Base-by-base conservation (phyloP, 2,329 filamentous ascomycete genomes). In the Metarhizium brunneum region DNA sequence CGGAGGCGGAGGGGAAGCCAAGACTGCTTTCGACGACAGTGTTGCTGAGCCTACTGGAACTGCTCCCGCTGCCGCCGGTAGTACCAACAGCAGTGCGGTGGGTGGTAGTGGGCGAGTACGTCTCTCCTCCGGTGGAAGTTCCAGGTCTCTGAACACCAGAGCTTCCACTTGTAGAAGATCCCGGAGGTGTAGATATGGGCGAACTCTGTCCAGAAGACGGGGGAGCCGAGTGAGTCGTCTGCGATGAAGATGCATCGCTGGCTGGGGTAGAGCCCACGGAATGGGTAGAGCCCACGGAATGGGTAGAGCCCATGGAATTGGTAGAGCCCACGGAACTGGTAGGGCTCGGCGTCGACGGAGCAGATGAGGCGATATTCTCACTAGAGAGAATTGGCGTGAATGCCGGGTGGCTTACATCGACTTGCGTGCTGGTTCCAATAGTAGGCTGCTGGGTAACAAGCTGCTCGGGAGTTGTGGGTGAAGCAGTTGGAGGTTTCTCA, bases 341-440 rank as follows among this genome's bases (percentile, higher is more conserved):
- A 11, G 42, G 18, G 42, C 16, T 30, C 42, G 7, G n/a, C 20
- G 20, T 29, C 10, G 45, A 30, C 7, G 7, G 20, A 16, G 13
- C 45, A 30, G 45, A 30, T 11, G 20, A 8, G 6, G n/a, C 20
- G 16, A 16, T 10, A 16, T 16, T 45, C 42, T 45, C 18, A 20
- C 32, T 52, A 47, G 57, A n/a, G 11, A 1, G 10, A 8, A 67
- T 50, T 6, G 60, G 52, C 25, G 55, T 59, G 52, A 68, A 69
- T 5, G 48, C 56, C 2, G 55, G 55, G 8, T 55, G 48, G 50
- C 64, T 66, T 14, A 62, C 61, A 18, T 60, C 54, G 3, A 58
- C 59, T 54, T 71, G 67, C 6, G 58, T 58, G 14, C 58, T 63
- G 7, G 66, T 70, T 48, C 55, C 58, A 1, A 67, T 53, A 6